Base-by-base conservation (phyloP, 331 rosid species). In the Ulmus americana region DNA sequence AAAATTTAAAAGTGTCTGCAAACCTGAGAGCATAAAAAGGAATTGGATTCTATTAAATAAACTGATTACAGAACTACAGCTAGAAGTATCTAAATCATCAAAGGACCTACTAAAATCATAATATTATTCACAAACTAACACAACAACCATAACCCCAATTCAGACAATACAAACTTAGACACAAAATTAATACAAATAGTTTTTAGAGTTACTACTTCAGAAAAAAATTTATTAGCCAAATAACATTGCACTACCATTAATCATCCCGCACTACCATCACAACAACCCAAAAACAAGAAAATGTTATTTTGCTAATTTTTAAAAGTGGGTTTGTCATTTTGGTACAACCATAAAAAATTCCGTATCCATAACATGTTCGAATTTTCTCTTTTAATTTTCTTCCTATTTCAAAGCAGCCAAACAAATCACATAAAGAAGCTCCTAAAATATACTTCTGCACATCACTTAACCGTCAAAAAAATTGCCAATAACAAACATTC, bases 1-100 rank as follows among this genome's bases (percentile, higher is more conserved):
- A 79, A 60, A 78, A 83, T 55, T 69, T 78, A 73, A 85, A 92
- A 18, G 96, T 87, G 53, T 89, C 95, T 46, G 89, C 84, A 78
- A 92, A 88, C 97, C 97, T 92, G 90, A 68, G 20, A 70, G 35
- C 57, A 65, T 61, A 35, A 40, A 28, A 56, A 57, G 35, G 55
- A 38, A 4, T 42, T 41, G 10, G 15, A 0, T 10, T 56, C 8
- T 3, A 42, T 22, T 22, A 14, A 51, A 13, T 47, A 48, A 53
- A 46, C 5, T n/a, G 28, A 49, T 14, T 2, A 63, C 3, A 50
- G 3, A 40, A 2, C 45, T 2, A 48, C 39, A 48, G 43, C 18
- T 39, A 40, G 53, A 67, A 50, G 74, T 6, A 68, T 53, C 35
- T n/a, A 64, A 69, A 45, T 16, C 59, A 58, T 69, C 48, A 60